A percentile compares a stretch with the other conserved stretches of the same genome.
These are phyloP conservation scores for Radiomyces spectabilis DNA, from an alignment of 192 early-diverging fungal genomes.

Conservation along the genomic window DNA sequence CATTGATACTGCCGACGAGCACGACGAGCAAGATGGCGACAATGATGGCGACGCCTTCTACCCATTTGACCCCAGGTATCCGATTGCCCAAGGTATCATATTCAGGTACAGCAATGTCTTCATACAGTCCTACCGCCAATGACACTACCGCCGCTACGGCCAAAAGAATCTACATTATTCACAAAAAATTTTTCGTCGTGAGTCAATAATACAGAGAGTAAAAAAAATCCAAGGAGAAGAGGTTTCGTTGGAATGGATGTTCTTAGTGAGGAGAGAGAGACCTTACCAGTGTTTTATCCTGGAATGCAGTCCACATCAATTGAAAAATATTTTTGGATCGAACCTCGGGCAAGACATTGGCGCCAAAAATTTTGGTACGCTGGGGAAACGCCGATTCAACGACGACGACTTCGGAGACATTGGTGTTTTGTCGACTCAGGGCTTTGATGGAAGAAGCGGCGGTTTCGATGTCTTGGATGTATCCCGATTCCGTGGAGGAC, in stretches of 20 bases:
- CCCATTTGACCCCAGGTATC: conserved; percentile 65
- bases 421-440: not conserved
- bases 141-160: conserved; percentile 72
- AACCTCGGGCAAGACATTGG: conserved; percentile 63
- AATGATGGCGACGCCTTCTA: conserved; percentile 81
- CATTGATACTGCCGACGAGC: conserved; percentile 69
- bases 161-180: conserved; percentile 53
- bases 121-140: conserved; percentile 72
- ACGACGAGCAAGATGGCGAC: conserved; percentile 78
- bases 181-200: too few relatives aligned
- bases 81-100: conserved; percentile 21
- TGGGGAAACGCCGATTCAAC: too few relatives aligned
- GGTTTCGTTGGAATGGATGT: not conserved
- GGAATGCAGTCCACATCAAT: conserved; percentile 75
- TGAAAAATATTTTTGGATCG: conserved; percentile 64
- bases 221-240: conserved; percentile 2
- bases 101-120: conserved; percentile 56
- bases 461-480: not conserved
- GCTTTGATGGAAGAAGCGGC: not conserved
- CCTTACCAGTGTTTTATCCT: conserved; percentile 69
- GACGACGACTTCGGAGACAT: too few relatives aligned
- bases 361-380: conserved; percentile 53
- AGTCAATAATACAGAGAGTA: not conserved
- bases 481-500: too few relatives aligned
- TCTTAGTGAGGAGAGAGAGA: not conserved